Evolutionary conservation across 116 monocot species (phyloP).

Genomic region (Iris pallida): DNA sequence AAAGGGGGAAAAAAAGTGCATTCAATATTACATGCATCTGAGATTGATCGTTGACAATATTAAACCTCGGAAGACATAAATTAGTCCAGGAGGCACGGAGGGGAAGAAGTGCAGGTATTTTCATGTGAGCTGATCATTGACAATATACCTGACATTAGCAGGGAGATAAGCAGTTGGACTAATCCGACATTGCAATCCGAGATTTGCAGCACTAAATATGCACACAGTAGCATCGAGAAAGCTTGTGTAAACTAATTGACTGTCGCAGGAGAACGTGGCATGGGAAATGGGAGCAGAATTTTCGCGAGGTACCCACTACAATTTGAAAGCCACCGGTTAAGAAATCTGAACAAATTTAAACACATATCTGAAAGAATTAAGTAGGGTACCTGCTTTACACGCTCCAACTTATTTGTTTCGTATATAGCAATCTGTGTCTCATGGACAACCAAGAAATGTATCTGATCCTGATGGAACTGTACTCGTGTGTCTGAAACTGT

Average conservation of each 20-base stretch:
- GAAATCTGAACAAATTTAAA: neutral
- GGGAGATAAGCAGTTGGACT: conserved; percentile 12
- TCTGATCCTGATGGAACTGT: conserved; percentile 64
- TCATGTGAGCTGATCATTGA: too few species aligned
- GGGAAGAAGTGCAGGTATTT: too few species aligned
- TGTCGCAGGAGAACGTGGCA: conserved; percentile 60
- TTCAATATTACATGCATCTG: neutral
- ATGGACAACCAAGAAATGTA: conserved; percentile 53
- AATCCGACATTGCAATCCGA: conserved; percentile 61
- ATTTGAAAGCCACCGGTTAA: neutral
- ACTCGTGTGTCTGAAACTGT: conserved; percentile 49
- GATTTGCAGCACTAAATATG: conserved; percentile 51
- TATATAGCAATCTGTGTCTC: conserved; percentile 74
- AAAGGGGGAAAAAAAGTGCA: neutral
- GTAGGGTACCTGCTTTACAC: conserved; percentile 38
- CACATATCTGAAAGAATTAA: neutral
- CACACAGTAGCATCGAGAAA: conserved; percentile 55
- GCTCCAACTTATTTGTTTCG: conserved; percentile 54
- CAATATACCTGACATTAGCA: neutral
- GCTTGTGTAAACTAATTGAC: conserved; percentile 50
- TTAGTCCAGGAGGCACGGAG: neutral
- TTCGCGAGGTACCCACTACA: conserved; percentile 74
- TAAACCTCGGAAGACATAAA: neutral
- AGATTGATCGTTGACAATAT: neutral
- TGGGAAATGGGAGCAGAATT: conserved; percentile 57